Conservation (phyloP, 2,329 filamentous ascomycete genomes). For the Trichoderma pleuroti region DNA sequence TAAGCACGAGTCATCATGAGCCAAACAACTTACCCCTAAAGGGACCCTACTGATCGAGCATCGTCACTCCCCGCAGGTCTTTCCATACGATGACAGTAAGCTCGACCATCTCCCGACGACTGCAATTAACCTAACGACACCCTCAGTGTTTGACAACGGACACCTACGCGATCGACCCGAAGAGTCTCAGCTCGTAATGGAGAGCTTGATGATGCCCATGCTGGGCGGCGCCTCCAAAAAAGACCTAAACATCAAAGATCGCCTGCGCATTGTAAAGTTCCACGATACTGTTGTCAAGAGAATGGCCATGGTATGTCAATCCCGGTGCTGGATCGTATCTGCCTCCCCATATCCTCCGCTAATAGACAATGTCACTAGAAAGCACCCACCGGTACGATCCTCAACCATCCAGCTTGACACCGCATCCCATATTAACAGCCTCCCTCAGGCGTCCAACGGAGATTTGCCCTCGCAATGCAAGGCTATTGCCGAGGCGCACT, state of each 20-base stretch:
- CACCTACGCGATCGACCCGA: slow-evolving; percentile 20
- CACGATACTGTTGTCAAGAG: slow-evolving; percentile 22
- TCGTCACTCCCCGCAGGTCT: slow-evolving; percentile 17
- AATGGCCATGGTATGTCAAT: slow-evolving; percentile 15
- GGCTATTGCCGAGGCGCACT: slow-evolving; percentile 22
- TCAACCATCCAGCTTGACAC: too few relatives aligned
- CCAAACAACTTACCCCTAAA: not conserved
- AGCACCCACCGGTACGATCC: not conserved
- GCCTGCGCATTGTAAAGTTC: slow-evolving; percentile 20
- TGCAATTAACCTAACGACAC: not conserved
- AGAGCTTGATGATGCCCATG: slow-evolving; percentile 23
- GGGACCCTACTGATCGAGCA: not conserved
- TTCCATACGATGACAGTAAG: slow-evolving; percentile 26
- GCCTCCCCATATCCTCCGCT: not conserved
- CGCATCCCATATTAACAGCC: not conserved
- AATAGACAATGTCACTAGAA: not conserved
- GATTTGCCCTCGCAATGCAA: slow-evolving; percentile 23
- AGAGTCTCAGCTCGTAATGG: slow-evolving; percentile 21
- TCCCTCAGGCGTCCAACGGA: slow-evolving; percentile 19
- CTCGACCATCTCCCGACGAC: too few relatives aligned
- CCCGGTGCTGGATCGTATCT: not conserved
- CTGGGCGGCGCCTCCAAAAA: not conserved
- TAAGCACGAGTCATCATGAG: slow-evolving; percentile 4
- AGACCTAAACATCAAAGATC: not conserved
- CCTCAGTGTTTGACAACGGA: slow-evolving; percentile 25